Base-by-base conservation (phyloP, 257 asterid genomes). In the Verbascum thapsus region DNA sequence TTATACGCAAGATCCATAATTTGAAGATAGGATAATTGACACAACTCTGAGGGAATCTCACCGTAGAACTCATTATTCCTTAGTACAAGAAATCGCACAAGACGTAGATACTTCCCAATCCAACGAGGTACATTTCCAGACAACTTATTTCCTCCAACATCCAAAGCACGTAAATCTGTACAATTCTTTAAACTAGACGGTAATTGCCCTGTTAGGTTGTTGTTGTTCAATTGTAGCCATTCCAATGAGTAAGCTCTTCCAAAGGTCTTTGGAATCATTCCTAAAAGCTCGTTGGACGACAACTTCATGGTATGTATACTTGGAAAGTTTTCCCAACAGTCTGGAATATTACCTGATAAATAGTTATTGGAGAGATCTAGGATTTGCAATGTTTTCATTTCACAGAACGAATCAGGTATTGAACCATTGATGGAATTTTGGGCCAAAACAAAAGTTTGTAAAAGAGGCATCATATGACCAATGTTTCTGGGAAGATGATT, bases 291-390 rank as follows among this genome's bases (percentile, higher is more conserved):
- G 32, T 45, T 61, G 20, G 17, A 30, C 8, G 71, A 44, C 26
- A 66, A 34, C 26, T 10, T 42, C 41, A 20, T 11, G 4, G 18
- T 3, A 0, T 0, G 0, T 5, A 62, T 3, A 1, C 2, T 1
- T 5, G 1, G 48, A 3, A 62, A 26, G 50, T 32, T 43, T 0
- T 5, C 5, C 64, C 56, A 43, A 34, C 64, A 66, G 2, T 66
- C 16, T 10, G 49, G 30, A 16, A 66, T 19, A 16, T 54, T 16
- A 30, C 64, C 38, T 4, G 57, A 55, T 6, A 42, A 66, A n/a
- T 17, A 20, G 16, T 55, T 66, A 1, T 18, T 44, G 3, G 64
- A 54, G 23, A 66, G 64, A 34, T 66, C 17, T 16, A 55, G 23
- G 16, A 0, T 0, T 0, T 3, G 0, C 37, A 55, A 12, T 11